Base-by-base conservation (phyloP, 169 alveolate genomes). In the Plasmodium vivax region DNA sequence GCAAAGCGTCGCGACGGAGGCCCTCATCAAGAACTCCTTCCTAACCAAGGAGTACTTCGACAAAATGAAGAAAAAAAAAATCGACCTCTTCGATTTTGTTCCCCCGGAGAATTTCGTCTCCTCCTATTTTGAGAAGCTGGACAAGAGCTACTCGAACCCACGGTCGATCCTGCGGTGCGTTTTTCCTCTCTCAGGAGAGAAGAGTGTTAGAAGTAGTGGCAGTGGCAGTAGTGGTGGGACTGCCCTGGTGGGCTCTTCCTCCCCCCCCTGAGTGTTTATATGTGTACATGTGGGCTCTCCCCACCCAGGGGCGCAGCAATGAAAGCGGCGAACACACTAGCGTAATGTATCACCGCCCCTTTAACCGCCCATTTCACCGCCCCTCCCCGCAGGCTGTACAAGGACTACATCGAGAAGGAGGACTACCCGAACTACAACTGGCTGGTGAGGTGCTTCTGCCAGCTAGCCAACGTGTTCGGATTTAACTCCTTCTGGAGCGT, bases 391-490 rank as follows among this genome's bases (percentile, higher is more conserved):
- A 97, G 98, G 95, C 34, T 97, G 81, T 97, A 97, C 92, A 95
- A 97, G 93, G 94, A 93, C 6, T 97, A 97, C 79, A 97, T 96
- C 16, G 94, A 95, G 77, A 93, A 83, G 77, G 98, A 96, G 73
- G 98, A 97, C 82, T 95, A 96, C 47, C 98, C 98, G 0, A 95
- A 96, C 36, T 97, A 97, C 79, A 92, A 96, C 41, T 97, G 98
- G 98, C 96, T 97, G 36, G 97, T 97, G 2, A 94, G 98, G 27
- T 97, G 98, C 72, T 92, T 97, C 71, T 97, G 98, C 71, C 98
- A 97, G 72, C 94, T 97, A 30, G 98, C 97, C 23, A 97, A 97
- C 75, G 95, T 96, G 19, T 97, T 97, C 62, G 98, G 98, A 19
- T 97, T 97, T 68, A 97, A 97, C 54, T 97, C 98, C 32, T 97